phyloP scores from a whole-genome alignment of 2,329 filamentous ascomycete species.

The Pleoardoris graminearum region DNA sequence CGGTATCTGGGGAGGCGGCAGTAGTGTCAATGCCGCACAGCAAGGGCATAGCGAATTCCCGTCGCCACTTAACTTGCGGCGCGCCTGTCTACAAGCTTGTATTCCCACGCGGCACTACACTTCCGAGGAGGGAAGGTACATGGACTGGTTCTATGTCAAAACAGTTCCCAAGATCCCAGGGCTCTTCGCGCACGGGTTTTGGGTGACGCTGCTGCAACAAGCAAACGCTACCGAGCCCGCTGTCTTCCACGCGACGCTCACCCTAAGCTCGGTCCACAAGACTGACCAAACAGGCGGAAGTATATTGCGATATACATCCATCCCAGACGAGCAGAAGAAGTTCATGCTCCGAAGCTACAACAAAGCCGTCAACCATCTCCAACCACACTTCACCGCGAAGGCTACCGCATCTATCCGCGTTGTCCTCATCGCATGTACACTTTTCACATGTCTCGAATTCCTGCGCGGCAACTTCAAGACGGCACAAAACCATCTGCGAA shows the following conservation, averaged over 20 bases:
- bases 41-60: neutral
- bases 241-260: conserved; percentile 8
- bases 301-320: conserved; percentile 8
- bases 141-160: conserved; percentile 1
- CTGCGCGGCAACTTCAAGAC: conserved; percentile 46
- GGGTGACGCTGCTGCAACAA: conserved; percentile 1
- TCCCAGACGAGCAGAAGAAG: conserved; percentile 25
- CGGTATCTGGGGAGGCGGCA: conserved; percentile 48
- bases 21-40: conserved; percentile 22
- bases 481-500: conserved; percentile 43
- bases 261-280: conserved; percentile 44
- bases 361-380: conserved; percentile 46
- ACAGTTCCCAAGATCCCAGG: conserved; percentile 1
- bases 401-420: conserved; percentile 36
- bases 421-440: conserved; percentile 48
- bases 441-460: conserved; percentile 49
- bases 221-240: neutral
- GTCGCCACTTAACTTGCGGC: neutral
- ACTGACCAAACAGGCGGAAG: conserved; percentile 5
- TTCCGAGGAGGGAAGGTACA: neutral
- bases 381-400: conserved; percentile 21
- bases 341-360: conserved; percentile 48
- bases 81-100: conserved; percentile 5
- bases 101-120: neutral
- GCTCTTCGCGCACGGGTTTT: neutral